Evolutionary conservation across 2,329 filamentous ascomycete species (phyloP).

Genomic region (Fonsecaea pugnacius): DNA sequence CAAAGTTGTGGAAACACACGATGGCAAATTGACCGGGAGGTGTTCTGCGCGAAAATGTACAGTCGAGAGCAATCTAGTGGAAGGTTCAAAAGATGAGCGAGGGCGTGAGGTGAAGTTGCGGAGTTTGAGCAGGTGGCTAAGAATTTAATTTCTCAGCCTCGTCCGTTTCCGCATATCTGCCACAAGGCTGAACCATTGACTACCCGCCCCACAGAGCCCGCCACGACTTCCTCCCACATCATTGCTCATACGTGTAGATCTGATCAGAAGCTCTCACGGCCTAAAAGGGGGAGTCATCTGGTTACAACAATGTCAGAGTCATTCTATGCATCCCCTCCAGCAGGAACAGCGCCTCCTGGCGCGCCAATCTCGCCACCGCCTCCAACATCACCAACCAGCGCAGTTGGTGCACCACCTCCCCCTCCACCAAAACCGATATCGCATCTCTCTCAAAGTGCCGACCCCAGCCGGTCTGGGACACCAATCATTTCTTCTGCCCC

Average conservation of each 20-base stretch:
- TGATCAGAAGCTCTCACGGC: background rate
- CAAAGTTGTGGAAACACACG: background rate
- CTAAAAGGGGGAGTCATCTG: background rate
- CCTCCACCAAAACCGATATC: conserved; percentile 33
- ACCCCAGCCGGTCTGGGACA: conserved; percentile 27
- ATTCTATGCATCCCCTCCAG: conserved; percentile 31
- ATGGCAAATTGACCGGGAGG: background rate
- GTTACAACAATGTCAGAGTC: conserved; percentile 28
- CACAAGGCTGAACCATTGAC: conserved; percentile 26
- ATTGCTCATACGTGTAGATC: background rate
- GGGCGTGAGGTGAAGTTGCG: background rate
- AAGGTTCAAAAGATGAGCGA: background rate
- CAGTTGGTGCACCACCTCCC: conserved; percentile 23
- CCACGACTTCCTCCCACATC: background rate
- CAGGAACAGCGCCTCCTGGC: background rate
- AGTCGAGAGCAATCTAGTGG: background rate
- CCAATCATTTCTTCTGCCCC: conserved; percentile 40
- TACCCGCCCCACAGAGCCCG: background rate
- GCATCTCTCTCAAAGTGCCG: conserved; percentile 24
- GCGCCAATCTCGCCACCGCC: conserved; percentile 17
- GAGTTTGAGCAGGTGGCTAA: background rate
- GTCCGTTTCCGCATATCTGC: conserved; percentile 23
- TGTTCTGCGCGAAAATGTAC: background rate
- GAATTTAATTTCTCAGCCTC: conserved; percentile 7
- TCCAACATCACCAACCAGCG: conserved; percentile 21